Evolutionary conservation across 2,329 filamentous ascomycete species (phyloP), one percentile per base, ranked within the genome.

Genomic region (Ophiostoma ips): DNA sequence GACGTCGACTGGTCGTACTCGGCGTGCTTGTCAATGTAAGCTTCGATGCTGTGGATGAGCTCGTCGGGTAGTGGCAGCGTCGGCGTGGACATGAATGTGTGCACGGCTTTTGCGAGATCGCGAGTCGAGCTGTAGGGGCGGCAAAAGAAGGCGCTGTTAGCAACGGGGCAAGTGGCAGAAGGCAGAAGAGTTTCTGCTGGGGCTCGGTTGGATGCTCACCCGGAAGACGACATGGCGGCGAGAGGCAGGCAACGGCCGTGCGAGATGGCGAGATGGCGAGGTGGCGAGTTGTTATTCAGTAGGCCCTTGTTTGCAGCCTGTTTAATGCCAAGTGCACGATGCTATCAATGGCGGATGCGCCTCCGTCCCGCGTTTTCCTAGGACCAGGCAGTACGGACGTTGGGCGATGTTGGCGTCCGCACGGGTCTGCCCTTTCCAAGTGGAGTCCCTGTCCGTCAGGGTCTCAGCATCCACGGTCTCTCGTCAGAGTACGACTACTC

Each of bases 21-120:
- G 50, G 76, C 68, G 61, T 86, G 79, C 58, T 79, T 81, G 43
- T 80, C 75, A 46, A 87, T 70, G 64, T 87, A 90, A 52, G 68
- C 69, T 50, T 80, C 72, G 55, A 89, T 79, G 48, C 77, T 69
- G 37, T 72, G 66, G 56, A 72, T 64, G 48, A 87, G 68, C 51
- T 83, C 77, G 56, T 82, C 72, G 44, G 85, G 81, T 1, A 89
- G 73, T 9, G 84, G 83, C 18, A 79, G 63, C 30, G 60, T 65
- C 16, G 75, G 72, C 2, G 63, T 59, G n/a, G 71, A 64, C 44
- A 76, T 58, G 61, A 71, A 76, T 59, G 64, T 62, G 49, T 67
- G 66, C 61, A 82, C 70, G 50, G 75, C 72, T 65, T 76, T 81
- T 56, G 68, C 66, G 44, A 83, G 69, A 58, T 82, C 77, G 60